A percentile compares a stretch with the other conserved stretches of the same genome.
Evolutionary conservation across 805 yeast species (phyloP).

Genomic region (Middelhovenomyces tepae): DNA sequence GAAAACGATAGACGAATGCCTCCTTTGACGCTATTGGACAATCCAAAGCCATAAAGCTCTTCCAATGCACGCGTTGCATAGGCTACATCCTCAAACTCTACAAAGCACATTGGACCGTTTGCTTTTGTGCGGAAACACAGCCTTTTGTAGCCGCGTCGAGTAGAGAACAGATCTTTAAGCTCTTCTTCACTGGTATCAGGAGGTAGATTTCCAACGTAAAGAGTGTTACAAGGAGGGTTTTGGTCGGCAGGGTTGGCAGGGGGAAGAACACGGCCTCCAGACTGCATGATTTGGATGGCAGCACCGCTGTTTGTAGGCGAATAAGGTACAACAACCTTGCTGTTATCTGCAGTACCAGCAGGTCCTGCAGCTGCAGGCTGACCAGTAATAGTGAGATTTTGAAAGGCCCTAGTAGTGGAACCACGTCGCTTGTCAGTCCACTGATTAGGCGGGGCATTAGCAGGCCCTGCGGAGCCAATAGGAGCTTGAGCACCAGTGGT

Average conservation of each 20-base stretch:
- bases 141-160: slow-evolving; percentile 87
- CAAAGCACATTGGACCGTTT: slow-evolving; percentile 97
- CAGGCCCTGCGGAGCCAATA: slow-evolving; percentile 3
- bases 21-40: slow-evolving; percentile 84
- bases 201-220: slow-evolving; percentile 94
- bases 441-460: neutral
- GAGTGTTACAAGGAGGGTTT: slow-evolving; percentile 96
- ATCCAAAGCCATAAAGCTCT: slow-evolving; percentile 84
- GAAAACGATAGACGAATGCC: slow-evolving; percentile 92
- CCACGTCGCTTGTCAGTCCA: slow-evolving; percentile 2
- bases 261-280: slow-evolving; percentile 33
- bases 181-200: slow-evolving; percentile 96
- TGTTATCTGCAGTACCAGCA: slow-evolving; percentile 8
- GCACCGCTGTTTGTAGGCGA: slow-evolving; percentile 24
- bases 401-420: slow-evolving; percentile 2
- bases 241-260: slow-evolving; percentile 96
- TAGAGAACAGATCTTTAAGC: slow-evolving; percentile 74
- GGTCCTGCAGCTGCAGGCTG: slow-evolving; percentile 1
- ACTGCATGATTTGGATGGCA: slow-evolving; percentile 30
- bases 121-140: slow-evolving; percentile 82
- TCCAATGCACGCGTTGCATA: slow-evolving; percentile 91
- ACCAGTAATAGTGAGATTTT: slow-evolving; percentile 3
- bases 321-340: slow-evolving; percentile 24
- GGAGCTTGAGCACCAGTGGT: slow-evolving; percentile 2
- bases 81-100: slow-evolving; percentile 93